Evolutionary conservation across 2,329 filamentous ascomycete species (phyloP).

Genomic region (Fusarium pseudograminearum): DNA sequence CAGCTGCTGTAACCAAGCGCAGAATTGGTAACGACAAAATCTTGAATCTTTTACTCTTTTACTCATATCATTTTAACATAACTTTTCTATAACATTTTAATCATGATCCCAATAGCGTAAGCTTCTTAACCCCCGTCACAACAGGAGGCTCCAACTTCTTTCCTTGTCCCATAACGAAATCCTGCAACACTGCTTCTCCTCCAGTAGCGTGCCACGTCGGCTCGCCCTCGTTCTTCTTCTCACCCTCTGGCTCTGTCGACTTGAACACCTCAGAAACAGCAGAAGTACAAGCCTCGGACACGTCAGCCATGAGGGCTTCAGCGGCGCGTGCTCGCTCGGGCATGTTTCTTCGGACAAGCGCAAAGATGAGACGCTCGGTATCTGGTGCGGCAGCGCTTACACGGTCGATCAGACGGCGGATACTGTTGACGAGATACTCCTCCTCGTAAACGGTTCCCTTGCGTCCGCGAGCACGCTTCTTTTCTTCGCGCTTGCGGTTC

Average conservation of each 20-base stretch:
- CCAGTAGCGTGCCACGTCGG: slow-evolving; percentile 56
- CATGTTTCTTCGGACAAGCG: slow-evolving; percentile 84
- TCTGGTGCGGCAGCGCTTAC: slow-evolving; percentile 80
- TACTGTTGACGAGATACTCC: slow-evolving; percentile 92
- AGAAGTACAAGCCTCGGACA: slow-evolving; percentile 75
- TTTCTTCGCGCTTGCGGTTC: slow-evolving; percentile 89
- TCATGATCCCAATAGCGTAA: slow-evolving; percentile 63
- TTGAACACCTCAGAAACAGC: slow-evolving; percentile 78
- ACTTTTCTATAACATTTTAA: slow-evolving; percentile 7
- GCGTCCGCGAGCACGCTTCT: slow-evolving; percentile 92
- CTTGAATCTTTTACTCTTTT: slow-evolving; percentile 2
- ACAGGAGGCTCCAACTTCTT: slow-evolving; percentile 62
- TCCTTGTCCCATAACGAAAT: slow-evolving; percentile 61
- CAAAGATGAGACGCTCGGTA: slow-evolving; percentile 78
- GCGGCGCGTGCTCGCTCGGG: slow-evolving; percentile 85
- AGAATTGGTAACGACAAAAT: neutral
- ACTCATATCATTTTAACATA: slow-evolving; percentile 25
- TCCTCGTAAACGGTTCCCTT: slow-evolving; percentile 99
- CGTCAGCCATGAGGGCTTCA: slow-evolving; percentile 78
- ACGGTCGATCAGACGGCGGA: slow-evolving; percentile 84
- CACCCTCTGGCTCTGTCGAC: slow-evolving; percentile 20
- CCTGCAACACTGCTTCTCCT: slow-evolving; percentile 64
- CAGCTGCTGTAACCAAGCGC: neutral
- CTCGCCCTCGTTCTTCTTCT: slow-evolving; percentile 39
- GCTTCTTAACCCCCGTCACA: slow-evolving; percentile 61